Evolutionary conservation across 2,329 filamentous ascomycete genomes (phyloP).

Genomic region (Aspergillus luchuensis): DNA sequence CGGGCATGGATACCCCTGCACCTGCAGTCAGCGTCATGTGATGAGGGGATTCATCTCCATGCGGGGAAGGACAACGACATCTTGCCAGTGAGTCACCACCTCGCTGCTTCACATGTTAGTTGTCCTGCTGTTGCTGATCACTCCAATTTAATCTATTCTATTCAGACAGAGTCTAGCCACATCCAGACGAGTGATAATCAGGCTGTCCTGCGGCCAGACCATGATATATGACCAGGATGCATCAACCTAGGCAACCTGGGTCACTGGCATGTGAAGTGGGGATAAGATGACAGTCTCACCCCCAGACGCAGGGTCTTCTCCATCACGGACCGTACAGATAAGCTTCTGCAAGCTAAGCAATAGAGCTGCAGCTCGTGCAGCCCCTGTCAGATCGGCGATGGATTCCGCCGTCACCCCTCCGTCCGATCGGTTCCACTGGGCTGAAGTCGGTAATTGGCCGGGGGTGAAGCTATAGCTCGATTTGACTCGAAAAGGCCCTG

Average conservation of each 20-base stretch:
- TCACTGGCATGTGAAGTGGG: conserved; percentile 6
- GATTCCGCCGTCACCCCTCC: neutral
- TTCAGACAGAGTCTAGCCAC: neutral
- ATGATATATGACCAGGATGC: neutral
- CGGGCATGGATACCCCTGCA: neutral
- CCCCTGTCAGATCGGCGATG: neutral
- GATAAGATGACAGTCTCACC: neutral
- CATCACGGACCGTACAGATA: neutral
- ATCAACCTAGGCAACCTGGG: neutral
- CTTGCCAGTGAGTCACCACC: neutral
- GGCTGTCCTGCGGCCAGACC: neutral
- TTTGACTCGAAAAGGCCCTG: neutral
- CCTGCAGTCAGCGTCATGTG: neutral
- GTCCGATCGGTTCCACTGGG: neutral
- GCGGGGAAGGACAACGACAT: neutral
- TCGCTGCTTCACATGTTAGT: neutral
- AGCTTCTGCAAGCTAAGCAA: conserved; percentile 6
- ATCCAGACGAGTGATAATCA: neutral
- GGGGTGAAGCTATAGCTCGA: neutral
- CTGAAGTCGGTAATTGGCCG: neutral
- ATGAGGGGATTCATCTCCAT: neutral
- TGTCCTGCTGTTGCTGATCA: neutral
- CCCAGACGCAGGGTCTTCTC: neutral
- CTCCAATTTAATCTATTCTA: too few species aligned
- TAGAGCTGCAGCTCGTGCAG: neutral